phyloP scores from a whole-genome alignment of 331 rosid genomes.

The Malus hybrid region DNA sequence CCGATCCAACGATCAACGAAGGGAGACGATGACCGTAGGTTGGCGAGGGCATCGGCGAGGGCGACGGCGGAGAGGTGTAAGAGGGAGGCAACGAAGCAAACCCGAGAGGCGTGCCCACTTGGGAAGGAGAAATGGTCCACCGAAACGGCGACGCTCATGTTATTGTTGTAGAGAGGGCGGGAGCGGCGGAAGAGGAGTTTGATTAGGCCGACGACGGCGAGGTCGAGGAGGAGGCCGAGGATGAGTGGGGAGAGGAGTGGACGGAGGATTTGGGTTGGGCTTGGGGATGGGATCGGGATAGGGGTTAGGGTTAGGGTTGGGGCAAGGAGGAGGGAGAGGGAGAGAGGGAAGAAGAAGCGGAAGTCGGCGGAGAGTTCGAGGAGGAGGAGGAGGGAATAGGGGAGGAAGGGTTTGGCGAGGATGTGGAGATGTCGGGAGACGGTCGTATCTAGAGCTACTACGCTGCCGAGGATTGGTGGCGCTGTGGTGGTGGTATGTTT shows the following conservation, averaged over 20 bases:
- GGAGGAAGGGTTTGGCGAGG: conserved; percentile 29
- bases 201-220: conserved; percentile 38
- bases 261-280: conserved; percentile 7
- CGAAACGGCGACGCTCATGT: conserved; percentile 52
- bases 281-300: neutral
- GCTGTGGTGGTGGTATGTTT: neutral
- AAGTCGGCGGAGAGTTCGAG: conserved; percentile 62
- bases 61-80: conserved; percentile 27
- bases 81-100: conserved; percentile 53
- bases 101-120: conserved; percentile 70
- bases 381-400: conserved; percentile 29
- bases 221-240: conserved; percentile 67
- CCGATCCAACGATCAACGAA: conserved; percentile 23
- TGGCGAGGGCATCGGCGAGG: conserved; percentile 11
- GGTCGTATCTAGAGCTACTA: conserved; percentile 28
- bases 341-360: conserved; percentile 44
- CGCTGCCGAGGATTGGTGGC: conserved; percentile 11
- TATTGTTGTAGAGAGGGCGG: conserved; percentile 52
- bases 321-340: conserved; percentile 42
- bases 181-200: conserved; percentile 52
- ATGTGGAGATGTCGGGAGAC: conserved; percentile 39
- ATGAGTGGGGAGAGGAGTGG: conserved; percentile 41
- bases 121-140: conserved; percentile 72
- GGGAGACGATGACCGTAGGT: conserved; percentile 14
- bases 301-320: neutral